Evolutionary conservation across 139 green algal genomes (phyloP), one percentile per base, ranked within the genome.

Genomic region (Auxenochlorella pyrenoidosa): DNA sequence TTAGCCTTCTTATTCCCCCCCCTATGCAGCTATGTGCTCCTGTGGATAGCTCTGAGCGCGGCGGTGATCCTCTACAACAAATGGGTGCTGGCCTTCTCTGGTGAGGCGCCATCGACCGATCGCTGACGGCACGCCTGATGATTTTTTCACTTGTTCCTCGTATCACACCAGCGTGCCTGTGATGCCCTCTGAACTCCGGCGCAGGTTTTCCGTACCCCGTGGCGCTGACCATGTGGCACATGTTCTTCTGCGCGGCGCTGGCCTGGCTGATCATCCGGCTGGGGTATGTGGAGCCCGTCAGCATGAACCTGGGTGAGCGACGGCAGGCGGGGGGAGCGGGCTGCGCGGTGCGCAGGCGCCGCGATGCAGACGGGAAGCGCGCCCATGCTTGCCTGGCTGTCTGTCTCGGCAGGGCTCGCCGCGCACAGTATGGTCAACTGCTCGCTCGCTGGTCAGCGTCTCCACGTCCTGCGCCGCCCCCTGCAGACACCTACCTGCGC

Each of bases 151-250:
- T n/a, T n/a, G n/a, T n/a, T n/a, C n/a, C n/a, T n/a, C n/a, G n/a
- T n/a, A n/a, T n/a, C n/a, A n/a, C n/a, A n/a, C n/a, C n/a, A n/a
- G n/a, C n/a, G n/a, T n/a, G n/a, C n/a, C n/a, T n/a, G n/a, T n/a
- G n/a, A n/a, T n/a, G n/a, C n/a, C n/a, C n/a, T n/a, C n/a, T n/a
- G n/a, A n/a, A n/a, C n/a, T n/a, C n/a, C n/a, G n/a, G n/a, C 70
- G 47, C 47, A 75, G 86, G 65, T 40, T 99, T 99, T 86, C 96
- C 94, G 0, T 99, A 96, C 88, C 96, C 96, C 30, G 95, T 99
- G 47, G 85, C 96, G 0, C 79, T 99, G 2, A 98, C 96, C 0
- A 86, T 91, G 84, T 91, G 88, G 94, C 96, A 98, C 93, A 98
- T 98, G 96, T 75, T 91, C 30, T 98, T 98, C 91, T 99, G 95